These are phyloP conservation scores for Artemisia annua DNA, from an alignment of 129 eudicot species.

Conservation along the genomic window DNA sequence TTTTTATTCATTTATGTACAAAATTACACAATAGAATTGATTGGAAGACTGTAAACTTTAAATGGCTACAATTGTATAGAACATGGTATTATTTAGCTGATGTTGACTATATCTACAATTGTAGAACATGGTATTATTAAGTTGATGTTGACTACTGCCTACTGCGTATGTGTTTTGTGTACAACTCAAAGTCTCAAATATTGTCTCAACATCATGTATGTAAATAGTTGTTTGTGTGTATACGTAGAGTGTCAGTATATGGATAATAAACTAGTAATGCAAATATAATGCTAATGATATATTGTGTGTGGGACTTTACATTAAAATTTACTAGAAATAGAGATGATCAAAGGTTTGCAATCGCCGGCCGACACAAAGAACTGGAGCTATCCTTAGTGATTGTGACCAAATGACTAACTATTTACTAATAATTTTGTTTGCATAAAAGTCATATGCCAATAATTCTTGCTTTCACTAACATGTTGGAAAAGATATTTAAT, in stretches of 20 bases:
- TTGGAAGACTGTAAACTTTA: no score
- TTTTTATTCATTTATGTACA: neutral
- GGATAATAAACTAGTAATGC: neutral
- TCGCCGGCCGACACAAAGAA: neutral
- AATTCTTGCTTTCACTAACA: neutral
- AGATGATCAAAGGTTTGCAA: neutral
- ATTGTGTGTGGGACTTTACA: neutral
- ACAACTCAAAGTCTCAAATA: neutral
- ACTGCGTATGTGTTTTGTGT: neutral
- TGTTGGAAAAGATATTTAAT: neutral
- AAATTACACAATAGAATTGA: constrained; percentile 1
- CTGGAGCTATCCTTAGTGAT: neutral
- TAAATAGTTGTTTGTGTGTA: neutral
- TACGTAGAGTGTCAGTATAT: neutral
- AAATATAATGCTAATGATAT: neutral
- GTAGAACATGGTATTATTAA: no score
- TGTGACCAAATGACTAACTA: neutral
- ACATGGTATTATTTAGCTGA: constrained; percentile 17
- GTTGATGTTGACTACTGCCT: no score
- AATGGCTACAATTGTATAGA: neutral
- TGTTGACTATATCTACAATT: neutral
- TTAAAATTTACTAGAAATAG: neutral
- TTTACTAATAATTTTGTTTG: neutral
- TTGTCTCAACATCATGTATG: neutral
- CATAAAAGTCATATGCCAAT: neutral